Conservation (phyloP, 1,284 basidiomycete genomes). For the Schizopora paradoxa region DNA sequence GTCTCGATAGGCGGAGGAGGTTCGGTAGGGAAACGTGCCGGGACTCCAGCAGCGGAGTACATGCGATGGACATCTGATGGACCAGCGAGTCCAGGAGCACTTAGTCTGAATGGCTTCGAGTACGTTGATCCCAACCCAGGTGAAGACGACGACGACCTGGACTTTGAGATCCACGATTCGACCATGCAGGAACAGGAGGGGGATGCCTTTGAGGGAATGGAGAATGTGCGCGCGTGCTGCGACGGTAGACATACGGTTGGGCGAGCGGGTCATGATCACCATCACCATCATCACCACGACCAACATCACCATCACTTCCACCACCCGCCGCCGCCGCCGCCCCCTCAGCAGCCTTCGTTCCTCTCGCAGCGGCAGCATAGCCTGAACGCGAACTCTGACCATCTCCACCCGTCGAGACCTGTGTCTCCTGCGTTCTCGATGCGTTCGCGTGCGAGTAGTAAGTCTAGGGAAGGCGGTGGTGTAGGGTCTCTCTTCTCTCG, state of each 20-base stretch:
- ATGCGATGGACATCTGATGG: slow-evolving; percentile 57
- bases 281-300: slow-evolving; percentile 57
- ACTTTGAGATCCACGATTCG: slow-evolving; percentile 75
- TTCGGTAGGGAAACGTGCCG: slow-evolving; percentile 76
- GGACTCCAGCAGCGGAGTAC: slow-evolving; percentile 87
- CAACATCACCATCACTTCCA: slow-evolving; percentile 28
- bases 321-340: slow-evolving; percentile 9
- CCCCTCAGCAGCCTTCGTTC: no score
- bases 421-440: slow-evolving; percentile 17
- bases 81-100: slow-evolving; percentile 65
- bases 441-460: slow-evolving; percentile 17
- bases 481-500: slow-evolving; percentile 13
- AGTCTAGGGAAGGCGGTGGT: slow-evolving; percentile 10
- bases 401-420: slow-evolving; percentile 12
- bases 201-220: slow-evolving; percentile 90
- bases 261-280: slow-evolving; percentile 39
- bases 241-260: slow-evolving; percentile 86
- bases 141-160: slow-evolving; percentile 71
- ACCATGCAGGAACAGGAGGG: slow-evolving; percentile 66
- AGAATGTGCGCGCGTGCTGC: slow-evolving; percentile 93
- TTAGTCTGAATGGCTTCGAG: slow-evolving; percentile 34
- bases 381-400: slow-evolving; percentile 5
- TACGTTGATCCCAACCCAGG: no score
- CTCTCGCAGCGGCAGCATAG: slow-evolving; percentile 7
- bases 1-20: slow-evolving; percentile 51